Conservation (phyloP, 768 basidiomycete genomes). For the Hypholoma sublateritium region DNA sequence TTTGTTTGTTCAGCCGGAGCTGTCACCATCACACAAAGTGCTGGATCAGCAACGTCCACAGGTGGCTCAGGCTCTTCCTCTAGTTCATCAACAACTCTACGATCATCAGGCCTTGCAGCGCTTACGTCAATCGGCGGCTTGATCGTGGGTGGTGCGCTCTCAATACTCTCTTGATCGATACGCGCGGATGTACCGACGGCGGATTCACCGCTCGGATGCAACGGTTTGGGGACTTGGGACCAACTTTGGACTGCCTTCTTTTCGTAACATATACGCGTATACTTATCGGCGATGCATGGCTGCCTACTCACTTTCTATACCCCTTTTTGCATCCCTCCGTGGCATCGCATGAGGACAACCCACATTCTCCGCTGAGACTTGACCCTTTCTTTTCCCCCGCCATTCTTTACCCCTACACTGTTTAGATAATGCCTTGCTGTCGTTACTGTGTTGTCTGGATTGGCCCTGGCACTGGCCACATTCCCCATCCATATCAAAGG, state of each 20-base stretch:
- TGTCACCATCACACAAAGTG: constrained; percentile 14
- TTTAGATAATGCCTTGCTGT: no score
- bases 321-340: background rate
- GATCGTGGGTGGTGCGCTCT: background rate
- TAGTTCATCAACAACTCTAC: background rate
- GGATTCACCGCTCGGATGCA: no score
- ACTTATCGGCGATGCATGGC: background rate
- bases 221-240: no score
- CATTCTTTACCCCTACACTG: no score
- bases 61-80: background rate
- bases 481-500: no score
- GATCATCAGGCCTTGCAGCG: constrained; percentile 1
- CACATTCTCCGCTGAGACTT: background rate
- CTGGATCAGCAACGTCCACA: constrained; percentile 1
- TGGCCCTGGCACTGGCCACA: no score
- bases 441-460: no score
- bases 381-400: no score
- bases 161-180: background rate
- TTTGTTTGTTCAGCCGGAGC: constrained; percentile 4
- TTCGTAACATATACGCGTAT: no score
- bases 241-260: no score
- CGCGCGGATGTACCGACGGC: background rate
- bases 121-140: constrained; percentile 6
- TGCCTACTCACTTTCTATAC: constrained; percentile 1
- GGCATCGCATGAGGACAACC: background rate